Evolutionary conservation across 441 rosid species (phyloP), one percentile per base, ranked within the genome.

Genomic region (Euphorbia celastroides): DNA sequence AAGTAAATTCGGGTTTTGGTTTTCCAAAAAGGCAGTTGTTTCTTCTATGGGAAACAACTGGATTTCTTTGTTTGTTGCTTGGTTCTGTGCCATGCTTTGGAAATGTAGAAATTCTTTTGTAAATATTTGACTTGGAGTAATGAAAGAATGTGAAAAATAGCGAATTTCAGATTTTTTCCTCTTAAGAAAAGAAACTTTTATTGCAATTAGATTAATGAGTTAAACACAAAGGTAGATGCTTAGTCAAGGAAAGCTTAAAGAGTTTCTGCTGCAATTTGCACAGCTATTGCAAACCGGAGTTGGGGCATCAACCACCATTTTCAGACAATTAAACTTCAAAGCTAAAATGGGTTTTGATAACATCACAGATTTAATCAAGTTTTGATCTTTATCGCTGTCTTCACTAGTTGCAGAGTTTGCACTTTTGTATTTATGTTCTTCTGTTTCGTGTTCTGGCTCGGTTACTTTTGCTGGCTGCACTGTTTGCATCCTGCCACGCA

Each of bases 241-340:
- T 20, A 44, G 50, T 71, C 72, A 82, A 66, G 88, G 69, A 55
- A 62, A 28, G 67, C 57, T 69, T 54, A 70, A 55, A 46, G 78
- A 56, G 19, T 70, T 34, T 50, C 57, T 36, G 9, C 44, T 34
- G 44, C 79, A 65, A 59, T 60, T 74, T 50, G 72, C 63, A 64
- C 78, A 57, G 64, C 61, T 41, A n/a, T 52, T 60, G 55, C 81
- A 26, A 62, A 86, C 64, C 46, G 82, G 77, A 70, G 64, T 65
- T 46, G 98, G 99, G 65, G 96, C 89, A 78, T 92, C 88, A 54
- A 94, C 99, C 74, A 73, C 79, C 99, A 94, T 92, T 78, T 80
- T 86, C 72, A 92, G 76, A 78, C 79, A 66, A 57, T 70, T 86
- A 71, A 94, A 84, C 69, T 88, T 82, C 77, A 94, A 80, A 66